phyloP scores from a whole-genome alignment of 257 asterid genomes.

The Verbena officinalis region DNA sequence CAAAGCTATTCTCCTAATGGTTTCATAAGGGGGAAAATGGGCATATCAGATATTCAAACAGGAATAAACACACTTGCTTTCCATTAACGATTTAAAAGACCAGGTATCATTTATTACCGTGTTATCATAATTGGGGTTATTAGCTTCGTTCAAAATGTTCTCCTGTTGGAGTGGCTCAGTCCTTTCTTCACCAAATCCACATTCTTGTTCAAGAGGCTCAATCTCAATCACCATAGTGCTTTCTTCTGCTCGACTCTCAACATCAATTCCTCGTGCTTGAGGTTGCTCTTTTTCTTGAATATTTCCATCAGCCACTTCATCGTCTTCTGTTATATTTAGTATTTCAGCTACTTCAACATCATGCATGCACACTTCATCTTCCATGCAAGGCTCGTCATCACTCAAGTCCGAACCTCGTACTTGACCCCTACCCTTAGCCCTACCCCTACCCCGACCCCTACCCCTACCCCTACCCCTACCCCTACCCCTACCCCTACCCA shows the following conservation, averaged over 20 bases:
- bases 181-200: slow-evolving; percentile 17
- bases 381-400: not conserved
- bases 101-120: slow-evolving; percentile 16
- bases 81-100: not conserved
- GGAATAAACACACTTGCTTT: too few relatives aligned
- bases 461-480: slow-evolving; percentile 8
- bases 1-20: not conserved
- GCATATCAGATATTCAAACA: not conserved
- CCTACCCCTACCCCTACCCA: not conserved
- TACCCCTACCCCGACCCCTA: not conserved
- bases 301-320: slow-evolving; percentile 19
- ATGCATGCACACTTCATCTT: not conserved
- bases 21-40: not conserved
- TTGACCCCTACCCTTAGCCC: slow-evolving; percentile 14
- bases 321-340: not conserved
- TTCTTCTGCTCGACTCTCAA: slow-evolving; percentile 23
- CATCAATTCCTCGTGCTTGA: slow-evolving; percentile 1
- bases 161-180: slow-evolving; percentile 1
- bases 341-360: slow-evolving; percentile 5
- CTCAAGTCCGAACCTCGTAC: slow-evolving; percentile 2
- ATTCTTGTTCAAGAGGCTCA: slow-evolving; percentile 16
- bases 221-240: slow-evolving; percentile 5
- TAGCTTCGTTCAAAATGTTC: not conserved
- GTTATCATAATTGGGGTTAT: slow-evolving; percentile 12
- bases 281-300: slow-evolving; percentile 12